These are phyloP conservation scores for Crassisporium funariophilum DNA, from an alignment of 768 basidiomycete species.

Conservation along the genomic window DNA sequence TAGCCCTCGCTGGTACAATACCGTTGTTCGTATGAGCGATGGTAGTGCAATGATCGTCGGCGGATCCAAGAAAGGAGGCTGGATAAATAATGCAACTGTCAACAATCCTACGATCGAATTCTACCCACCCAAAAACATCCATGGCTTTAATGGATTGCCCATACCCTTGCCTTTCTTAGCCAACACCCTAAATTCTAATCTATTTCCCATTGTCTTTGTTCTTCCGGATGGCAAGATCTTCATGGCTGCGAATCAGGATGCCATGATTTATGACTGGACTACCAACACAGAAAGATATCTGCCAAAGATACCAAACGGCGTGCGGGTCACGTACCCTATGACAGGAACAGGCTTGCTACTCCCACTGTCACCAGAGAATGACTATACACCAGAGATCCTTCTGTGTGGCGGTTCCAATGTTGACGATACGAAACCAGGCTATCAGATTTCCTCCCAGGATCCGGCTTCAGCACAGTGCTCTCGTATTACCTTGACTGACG, in stretches of 20 bases:
- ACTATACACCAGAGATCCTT: conserved; percentile 69
- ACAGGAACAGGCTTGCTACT: conserved; percentile 74
- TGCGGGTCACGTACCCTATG: conserved; percentile 85
- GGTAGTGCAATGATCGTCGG: conserved; percentile 87
- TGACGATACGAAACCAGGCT: conserved; percentile 59
- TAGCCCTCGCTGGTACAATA: conserved; percentile 81
- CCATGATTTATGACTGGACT: conserved; percentile 80
- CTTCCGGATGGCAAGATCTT: conserved; percentile 74
- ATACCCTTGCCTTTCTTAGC: conserved; percentile 63
- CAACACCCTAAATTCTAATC: conserved; percentile 78
- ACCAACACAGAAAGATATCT: conserved; percentile 60
- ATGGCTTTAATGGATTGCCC: conserved; percentile 67
- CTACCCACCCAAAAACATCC: conserved; percentile 78
- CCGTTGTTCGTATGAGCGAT: conserved; percentile 66
- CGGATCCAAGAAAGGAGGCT: conserved; percentile 79
- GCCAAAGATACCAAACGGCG: conserved; percentile 72
- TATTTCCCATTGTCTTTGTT: conserved; percentile 76
- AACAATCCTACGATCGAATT: conserved; percentile 85
- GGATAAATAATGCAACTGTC: conserved; percentile 81
- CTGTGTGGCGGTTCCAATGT: conserved; percentile 77
- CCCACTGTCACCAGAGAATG: conserved; percentile 62
- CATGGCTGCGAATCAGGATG: conserved; percentile 76
- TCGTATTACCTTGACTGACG: conserved; percentile 63
- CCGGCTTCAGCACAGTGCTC: conserved; percentile 74
- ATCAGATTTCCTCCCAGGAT: conserved; percentile 70